A percentile compares a stretch with the other conserved stretches of the same genome.
phyloP scores from a whole-genome alignment of 164 flowering plant species.

The Akebia trifoliata region DNA sequence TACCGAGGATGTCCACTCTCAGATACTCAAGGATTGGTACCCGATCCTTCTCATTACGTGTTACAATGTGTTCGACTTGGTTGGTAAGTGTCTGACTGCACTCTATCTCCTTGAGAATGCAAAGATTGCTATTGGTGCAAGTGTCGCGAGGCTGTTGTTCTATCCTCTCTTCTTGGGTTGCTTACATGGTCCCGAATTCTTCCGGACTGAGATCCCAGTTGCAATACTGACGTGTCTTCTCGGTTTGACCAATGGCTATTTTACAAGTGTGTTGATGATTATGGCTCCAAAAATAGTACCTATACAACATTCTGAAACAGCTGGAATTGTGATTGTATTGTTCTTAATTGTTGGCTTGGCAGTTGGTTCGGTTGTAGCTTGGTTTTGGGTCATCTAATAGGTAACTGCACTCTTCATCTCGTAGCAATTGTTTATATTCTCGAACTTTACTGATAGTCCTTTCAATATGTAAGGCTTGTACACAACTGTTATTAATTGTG shows the following conservation, averaged over 20 bases:
- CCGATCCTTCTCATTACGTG: slow-evolving; percentile 68
- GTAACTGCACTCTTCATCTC: no score
- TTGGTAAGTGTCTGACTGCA: slow-evolving; percentile 80
- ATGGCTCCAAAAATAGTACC: slow-evolving; percentile 74
- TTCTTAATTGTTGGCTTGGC: slow-evolving; percentile 79
- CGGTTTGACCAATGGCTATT: slow-evolving; percentile 86
- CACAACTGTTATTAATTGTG: no score
- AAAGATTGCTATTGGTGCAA: slow-evolving; percentile 62
- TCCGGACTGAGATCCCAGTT: slow-evolving; percentile 85
- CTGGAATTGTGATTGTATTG: slow-evolving; percentile 75
- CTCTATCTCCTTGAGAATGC: slow-evolving; percentile 57
- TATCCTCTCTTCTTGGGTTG: slow-evolving; percentile 77
- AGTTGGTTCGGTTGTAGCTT: slow-evolving; percentile 70
- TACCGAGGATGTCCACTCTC: slow-evolving; percentile 92
- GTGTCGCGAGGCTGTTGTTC: slow-evolving; percentile 61
- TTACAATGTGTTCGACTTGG: slow-evolving; percentile 85
- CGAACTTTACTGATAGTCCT: no score
- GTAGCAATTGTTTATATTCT: no score
- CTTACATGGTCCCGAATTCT: slow-evolving; percentile 84
- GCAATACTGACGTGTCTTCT: slow-evolving; percentile 73
- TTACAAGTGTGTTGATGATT: slow-evolving; percentile 81
- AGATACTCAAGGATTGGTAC: slow-evolving; percentile 78
- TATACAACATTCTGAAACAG: slow-evolving; percentile 77
- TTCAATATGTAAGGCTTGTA: no score
- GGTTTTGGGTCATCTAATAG: slow-evolving; percentile 83